These are phyloP conservation scores for Sporisorium iseilematis-ciliati DNA, from an alignment of 1,284 basidiomycete genomes.

Conservation along the genomic window DNA sequence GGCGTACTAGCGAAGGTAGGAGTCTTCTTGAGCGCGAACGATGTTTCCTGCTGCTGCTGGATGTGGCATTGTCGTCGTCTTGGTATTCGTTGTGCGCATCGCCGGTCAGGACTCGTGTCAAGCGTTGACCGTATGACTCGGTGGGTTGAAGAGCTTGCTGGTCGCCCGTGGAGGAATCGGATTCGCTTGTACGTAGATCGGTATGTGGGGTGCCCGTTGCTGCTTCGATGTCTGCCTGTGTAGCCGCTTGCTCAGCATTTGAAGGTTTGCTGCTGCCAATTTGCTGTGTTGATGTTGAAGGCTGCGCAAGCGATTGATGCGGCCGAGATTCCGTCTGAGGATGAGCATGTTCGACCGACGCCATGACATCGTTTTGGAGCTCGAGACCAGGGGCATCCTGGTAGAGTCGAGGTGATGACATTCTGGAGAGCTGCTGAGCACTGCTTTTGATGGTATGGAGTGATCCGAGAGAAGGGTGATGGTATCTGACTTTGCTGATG, in stretches of 20 bases:
- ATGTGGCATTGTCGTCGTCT: not conserved
- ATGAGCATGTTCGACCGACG: constrained; percentile 21
- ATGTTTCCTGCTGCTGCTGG: constrained; percentile 6
- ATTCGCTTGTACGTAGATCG: not conserved
- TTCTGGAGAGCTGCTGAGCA: not conserved
- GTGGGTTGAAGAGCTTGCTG: constrained; percentile 13
- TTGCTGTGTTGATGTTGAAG: constrained; percentile 1
- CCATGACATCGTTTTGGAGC: constrained; percentile 26
- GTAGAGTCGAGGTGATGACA: constrained; percentile 20
- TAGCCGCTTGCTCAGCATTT: not conserved
- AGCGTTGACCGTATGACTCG: constrained; percentile 36
- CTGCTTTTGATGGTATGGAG: not conserved
- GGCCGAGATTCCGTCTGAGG: constrained; percentile 4
- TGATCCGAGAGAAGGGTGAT: not conserved
- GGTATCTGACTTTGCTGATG: not conserved
- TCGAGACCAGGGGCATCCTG: constrained; percentile 48
- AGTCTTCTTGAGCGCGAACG: constrained; percentile 8
- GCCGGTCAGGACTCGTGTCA: constrained; percentile 41
- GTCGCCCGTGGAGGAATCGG: not conserved
- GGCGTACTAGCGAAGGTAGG: constrained; percentile 13
- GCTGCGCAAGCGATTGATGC: not conserved
- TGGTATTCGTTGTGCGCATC: constrained; percentile 7
- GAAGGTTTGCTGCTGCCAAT: not conserved
- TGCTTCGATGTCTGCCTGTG: constrained; percentile 27
- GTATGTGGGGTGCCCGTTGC: constrained; percentile 3